Conservation (phyloP, 176 grass and related monocot species). For the Cenchrus purpureus region DNA sequence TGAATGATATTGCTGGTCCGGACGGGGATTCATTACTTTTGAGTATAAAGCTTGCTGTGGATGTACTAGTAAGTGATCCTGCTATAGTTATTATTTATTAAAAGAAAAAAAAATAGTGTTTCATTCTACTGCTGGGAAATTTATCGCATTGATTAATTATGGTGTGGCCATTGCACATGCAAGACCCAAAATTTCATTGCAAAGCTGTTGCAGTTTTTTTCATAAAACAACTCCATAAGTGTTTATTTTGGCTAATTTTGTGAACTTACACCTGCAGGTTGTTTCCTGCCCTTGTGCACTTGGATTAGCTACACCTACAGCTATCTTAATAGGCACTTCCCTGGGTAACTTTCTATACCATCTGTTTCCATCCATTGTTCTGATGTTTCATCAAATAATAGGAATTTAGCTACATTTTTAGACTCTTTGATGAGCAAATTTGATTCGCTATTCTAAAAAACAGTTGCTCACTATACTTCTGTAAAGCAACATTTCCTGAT, state of each 20-base stretch:
- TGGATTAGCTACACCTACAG: conserved; percentile 94
- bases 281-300: conserved; percentile 98
- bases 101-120: neutral
- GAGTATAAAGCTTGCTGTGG: conserved; percentile 93
- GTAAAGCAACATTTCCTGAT: neutral
- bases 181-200: conserved; percentile 12
- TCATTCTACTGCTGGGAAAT: neutral
- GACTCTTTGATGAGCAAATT: neutral
- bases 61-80: conserved; percentile 81
- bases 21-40: conserved; percentile 82
- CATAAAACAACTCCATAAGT: neutral
- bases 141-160: neutral
- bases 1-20: conserved; percentile 96
- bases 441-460: neutral
- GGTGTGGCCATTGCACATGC: neutral
- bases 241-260: conserved; percentile 15
- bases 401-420: neutral
- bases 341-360: conserved; percentile 62
- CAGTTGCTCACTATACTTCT: neutral
- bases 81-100: neutral
- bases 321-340: conserved; percentile 97
- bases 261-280: conserved; percentile 60
- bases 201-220: conserved; percentile 4
- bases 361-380: conserved; percentile 21
- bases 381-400: conserved; percentile 28